Evolutionary conservation across 208 protist genomes (phyloP), one percentile per base, ranked within the genome.

Genomic region (Naegleria fowleri): DNA sequence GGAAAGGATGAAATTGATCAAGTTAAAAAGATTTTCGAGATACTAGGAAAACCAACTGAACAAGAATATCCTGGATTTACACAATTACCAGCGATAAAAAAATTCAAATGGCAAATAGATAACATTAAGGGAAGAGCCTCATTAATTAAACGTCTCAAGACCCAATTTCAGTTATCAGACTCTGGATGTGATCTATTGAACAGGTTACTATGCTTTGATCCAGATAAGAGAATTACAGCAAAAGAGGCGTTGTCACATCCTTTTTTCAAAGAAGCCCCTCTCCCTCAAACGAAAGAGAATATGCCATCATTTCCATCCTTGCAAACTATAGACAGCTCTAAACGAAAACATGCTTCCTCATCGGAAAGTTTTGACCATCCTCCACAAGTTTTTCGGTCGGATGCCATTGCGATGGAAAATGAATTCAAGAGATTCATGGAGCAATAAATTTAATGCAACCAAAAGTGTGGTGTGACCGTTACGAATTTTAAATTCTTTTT

Each of bases 1-100:
- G 94, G 92, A 9, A 93, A 91, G 2, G 92, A 90, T 43, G 97
- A 96, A 16, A 94, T 97, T 92, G 96, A 97, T 89, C 96, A 98
- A 91, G 90, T 98, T 22, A 92, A 95, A 88, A 88, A 90, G 0
- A 96, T 97, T 51, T 90, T 90, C 16, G 5, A 79, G 11, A 5
- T 83, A 9, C 79, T 90, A 38, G 87, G 87, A n/a, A 38, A 39
- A 2, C 87, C 87, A 39, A 51, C 33, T 38, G 51, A 41, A 25
- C 25, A 3, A 16, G 11, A 67, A 89, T 33, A 51, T 89, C 11
- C 41, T 11, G 25, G 13, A 38, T 67, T 39, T 67, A 40, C 41
- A 89, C 7, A 55, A 67, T n/a, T 89, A 25, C 48, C 41, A 67
- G 5, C 67, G 6, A 79, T 79, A 36, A 79, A 79, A n/a, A 79